Evolutionary conservation across 2,329 filamentous ascomycete species (phyloP), one percentile per base, ranked within the genome.

Genomic region (Ceratocystis eucalypticola): DNA sequence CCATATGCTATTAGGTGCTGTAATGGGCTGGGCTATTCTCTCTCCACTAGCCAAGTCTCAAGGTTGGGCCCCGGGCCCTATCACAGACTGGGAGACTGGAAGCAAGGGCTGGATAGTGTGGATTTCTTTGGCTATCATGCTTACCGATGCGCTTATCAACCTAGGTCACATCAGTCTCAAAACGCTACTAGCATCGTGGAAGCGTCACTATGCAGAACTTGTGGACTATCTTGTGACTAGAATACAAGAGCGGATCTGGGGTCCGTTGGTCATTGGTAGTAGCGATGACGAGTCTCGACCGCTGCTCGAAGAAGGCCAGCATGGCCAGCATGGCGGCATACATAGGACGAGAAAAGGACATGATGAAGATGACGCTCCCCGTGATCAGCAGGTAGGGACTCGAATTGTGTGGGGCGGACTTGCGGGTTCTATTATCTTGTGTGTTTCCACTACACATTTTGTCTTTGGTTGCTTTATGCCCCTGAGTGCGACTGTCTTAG

Each of bases 101-200:
- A 96, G 91, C 74, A 96, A 97, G 76, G 94, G 93, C 48, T 99
- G 94, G 94, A 97, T 99, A 68, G 90, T 99, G 0, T 99, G 94
- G 94, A 81, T 96, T 1, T 96, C 91, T 44, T 78, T 99, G 37
- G 90, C 94, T 2, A 96, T 99, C 70, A 99, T 99, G 94, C 81
- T 99, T 30, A 89, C 90, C 25, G 94, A 99, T 75, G 91, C 93
- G 0, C 81, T 99, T 2, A 83, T 97, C 69, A 96, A 89, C 71
- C 82, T 99, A 8, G 85, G 88, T 1, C 91, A 92, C 79, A 82
- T 96, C 50, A 79, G 88, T 0, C 70, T 88, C 1, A 83, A 84
- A 2, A 87, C 89, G 0, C 69, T 88, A 0, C 74, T 50, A 15
- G 57, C 48, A 10, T 61, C 61, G 45, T 41, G 66, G 20, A 50